A percentile compares a stretch with the other conserved stretches of the same genome.
Conservation (phyloP, 805 yeast genomes). For the Lipomyces yamadae region DNA sequence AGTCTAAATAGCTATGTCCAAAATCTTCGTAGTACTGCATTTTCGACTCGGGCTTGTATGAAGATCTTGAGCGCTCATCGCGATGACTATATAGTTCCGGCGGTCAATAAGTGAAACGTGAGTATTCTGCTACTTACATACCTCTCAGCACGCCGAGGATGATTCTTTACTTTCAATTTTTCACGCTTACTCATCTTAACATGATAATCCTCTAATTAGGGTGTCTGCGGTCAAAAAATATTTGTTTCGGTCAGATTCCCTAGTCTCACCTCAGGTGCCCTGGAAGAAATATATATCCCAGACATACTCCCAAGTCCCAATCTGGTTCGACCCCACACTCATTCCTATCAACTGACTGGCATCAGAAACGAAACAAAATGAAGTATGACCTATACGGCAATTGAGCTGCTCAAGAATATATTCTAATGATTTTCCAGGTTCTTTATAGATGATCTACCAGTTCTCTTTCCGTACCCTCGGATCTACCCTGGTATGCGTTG, state of each 20-base stretch:
- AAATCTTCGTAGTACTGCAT: slow-evolving; percentile 5
- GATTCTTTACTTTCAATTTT: slow-evolving; percentile 30
- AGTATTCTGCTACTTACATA: neutral
- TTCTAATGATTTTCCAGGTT: slow-evolving; percentile 55
- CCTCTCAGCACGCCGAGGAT: slow-evolving; percentile 18
- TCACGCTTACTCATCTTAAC: slow-evolving; percentile 25
- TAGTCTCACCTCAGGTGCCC: too few relatives aligned
- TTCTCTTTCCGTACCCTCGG: slow-evolving; percentile 92
- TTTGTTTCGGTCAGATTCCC: neutral
- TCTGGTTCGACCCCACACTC: too few relatives aligned
- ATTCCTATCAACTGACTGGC: neutral
- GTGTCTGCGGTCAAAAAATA: neutral
- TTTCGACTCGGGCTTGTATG: neutral
- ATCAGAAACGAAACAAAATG: slow-evolving; percentile 18
- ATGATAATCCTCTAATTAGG: neutral
- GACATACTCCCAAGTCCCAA: neutral
- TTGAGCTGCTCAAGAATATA: neutral
- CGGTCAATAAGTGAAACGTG: neutral
- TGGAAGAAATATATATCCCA: too few relatives aligned
- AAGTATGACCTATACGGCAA: slow-evolving; percentile 24
- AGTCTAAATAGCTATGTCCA: slow-evolving; percentile 12
- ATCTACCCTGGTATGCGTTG: slow-evolving; percentile 67
- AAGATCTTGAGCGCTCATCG: neutral
- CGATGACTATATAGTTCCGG: neutral
- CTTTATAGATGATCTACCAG: slow-evolving; percentile 93